A percentile compares a stretch with the other conserved stretches of the same genome.
These are phyloP conservation scores for Ampelocalamus luodianensis DNA, from an alignment of 176 grass and related monocot species.

Conservation along the genomic window DNA sequence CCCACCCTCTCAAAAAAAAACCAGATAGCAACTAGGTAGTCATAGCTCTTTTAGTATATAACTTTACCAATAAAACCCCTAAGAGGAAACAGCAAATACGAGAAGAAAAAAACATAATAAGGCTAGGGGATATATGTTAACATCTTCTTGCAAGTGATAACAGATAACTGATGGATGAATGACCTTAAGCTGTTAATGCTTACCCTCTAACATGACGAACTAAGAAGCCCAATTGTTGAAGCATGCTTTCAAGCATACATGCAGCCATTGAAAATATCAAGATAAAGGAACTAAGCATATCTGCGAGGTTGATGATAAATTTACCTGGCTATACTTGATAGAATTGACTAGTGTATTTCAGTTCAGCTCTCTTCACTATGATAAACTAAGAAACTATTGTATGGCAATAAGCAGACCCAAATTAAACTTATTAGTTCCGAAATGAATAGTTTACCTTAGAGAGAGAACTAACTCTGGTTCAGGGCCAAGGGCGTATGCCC, in stretches of 20 bases:
- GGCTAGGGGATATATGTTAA: background rate
- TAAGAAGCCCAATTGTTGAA: background rate
- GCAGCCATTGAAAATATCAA: conserved; percentile 5
- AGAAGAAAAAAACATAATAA: background rate
- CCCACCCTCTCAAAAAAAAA: background rate
- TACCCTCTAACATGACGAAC: background rate
- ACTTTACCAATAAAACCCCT: background rate
- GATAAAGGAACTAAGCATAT: background rate
- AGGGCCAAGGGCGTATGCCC: conserved; percentile 89
- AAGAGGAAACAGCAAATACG: conserved; percentile 25
- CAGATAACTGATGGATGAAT: conserved; percentile 7
- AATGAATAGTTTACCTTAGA: conserved; percentile 64
- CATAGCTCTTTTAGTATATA: background rate
- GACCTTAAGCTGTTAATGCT: background rate
- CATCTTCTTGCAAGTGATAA: background rate
- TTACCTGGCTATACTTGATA: background rate
- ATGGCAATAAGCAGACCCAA: background rate
- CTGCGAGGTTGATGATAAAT: background rate
- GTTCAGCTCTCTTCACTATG: conserved; percentile 19
- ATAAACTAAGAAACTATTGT: conserved; percentile 22
- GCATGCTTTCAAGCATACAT: conserved; percentile 18
- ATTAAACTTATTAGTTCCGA: background rate
- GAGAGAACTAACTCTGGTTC: conserved; percentile 87
- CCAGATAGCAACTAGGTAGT: background rate
- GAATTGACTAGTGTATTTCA: conserved; percentile 2